Evolutionary conservation across 768 basidiomycete genomes (phyloP).

Genomic region (Panaeolus papilionaceus): DNA sequence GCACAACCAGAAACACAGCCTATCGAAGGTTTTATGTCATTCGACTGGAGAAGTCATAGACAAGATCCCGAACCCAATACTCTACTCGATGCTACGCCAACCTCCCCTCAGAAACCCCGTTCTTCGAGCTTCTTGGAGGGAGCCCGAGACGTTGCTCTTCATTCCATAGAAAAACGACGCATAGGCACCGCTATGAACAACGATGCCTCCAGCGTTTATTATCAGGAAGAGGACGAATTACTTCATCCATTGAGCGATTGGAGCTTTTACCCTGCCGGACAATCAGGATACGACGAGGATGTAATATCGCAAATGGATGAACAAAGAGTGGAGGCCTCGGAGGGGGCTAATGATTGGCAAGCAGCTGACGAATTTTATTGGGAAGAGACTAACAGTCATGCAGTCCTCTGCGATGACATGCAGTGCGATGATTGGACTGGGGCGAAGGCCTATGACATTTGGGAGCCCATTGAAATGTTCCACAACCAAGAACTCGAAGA

Average conservation of each 20-base stretch:
- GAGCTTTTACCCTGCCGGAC: not conserved
- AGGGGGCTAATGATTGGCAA: not conserved
- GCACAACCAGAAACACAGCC: not conserved
- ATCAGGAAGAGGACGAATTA: not conserved
- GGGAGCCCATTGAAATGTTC: not conserved
- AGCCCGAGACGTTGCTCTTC: not conserved
- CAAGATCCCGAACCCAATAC: not conserved
- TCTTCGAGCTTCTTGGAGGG: not conserved
- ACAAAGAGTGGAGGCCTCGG: not conserved
- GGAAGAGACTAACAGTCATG: not conserved
- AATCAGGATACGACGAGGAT: not conserved
- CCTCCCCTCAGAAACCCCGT: not conserved
- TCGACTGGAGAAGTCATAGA: not conserved
- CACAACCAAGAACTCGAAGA: not conserved
- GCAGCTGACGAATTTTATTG: not conserved
- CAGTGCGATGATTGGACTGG: not conserved
- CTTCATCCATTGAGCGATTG: slow-evolving; percentile 8
- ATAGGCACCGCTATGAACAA: not conserved
- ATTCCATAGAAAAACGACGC: not conserved
- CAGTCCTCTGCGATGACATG: not conserved
- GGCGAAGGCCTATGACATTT: not conserved
- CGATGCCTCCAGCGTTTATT: not conserved
- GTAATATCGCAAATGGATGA: not conserved
- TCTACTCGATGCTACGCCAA: not conserved
- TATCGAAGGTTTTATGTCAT: not conserved